Evolutionary conservation across 208 protist species (phyloP).

Genomic region (Endotrypanum monterogeii): DNA sequence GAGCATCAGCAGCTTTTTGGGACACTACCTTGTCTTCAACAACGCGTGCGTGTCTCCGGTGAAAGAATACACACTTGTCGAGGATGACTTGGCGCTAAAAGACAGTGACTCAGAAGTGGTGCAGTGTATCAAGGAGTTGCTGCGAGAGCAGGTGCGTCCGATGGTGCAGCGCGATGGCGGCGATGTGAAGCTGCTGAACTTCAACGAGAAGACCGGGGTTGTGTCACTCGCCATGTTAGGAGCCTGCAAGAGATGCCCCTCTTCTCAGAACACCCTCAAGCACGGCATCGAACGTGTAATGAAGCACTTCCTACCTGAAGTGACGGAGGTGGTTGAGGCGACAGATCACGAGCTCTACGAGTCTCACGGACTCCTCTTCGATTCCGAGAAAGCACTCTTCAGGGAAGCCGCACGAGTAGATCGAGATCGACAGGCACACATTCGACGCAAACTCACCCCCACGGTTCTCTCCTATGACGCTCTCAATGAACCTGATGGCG

Average conservation of each 20-base stretch:
- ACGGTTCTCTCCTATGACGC: slow-evolving; percentile 73
- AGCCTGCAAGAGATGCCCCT: slow-evolving; percentile 90
- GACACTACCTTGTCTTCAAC: slow-evolving; percentile 85
- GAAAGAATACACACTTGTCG: slow-evolving; percentile 78
- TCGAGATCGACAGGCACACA: slow-evolving; percentile 46
- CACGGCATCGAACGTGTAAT: slow-evolving; percentile 92
- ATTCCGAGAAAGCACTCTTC: slow-evolving; percentile 80
- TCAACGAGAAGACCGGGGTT: slow-evolving; percentile 85
- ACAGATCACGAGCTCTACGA: slow-evolving; percentile 85
- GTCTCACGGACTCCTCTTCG: slow-evolving; percentile 78
- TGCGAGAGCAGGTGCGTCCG: slow-evolving; percentile 88
- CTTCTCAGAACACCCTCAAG: slow-evolving; percentile 89
- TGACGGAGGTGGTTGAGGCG: slow-evolving; percentile 71
- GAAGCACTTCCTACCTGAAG: slow-evolving; percentile 93
- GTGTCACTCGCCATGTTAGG: slow-evolving; percentile 92
- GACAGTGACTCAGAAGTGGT: slow-evolving; percentile 87
- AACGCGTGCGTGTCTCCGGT: slow-evolving; percentile 69
- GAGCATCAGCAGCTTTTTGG: slow-evolving; percentile 88
- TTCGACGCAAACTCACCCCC: slow-evolving; percentile 46
- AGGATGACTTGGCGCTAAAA: slow-evolving; percentile 75
- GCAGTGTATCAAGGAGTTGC: slow-evolving; percentile 94
- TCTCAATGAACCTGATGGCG: slow-evolving; percentile 86
- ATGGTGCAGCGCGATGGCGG: slow-evolving; percentile 94
- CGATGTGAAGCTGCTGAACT: slow-evolving; percentile 89
- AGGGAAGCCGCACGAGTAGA: slow-evolving; percentile 73